Evolutionary conservation across 169 alveolate genomes (phyloP), one percentile per base, ranked within the genome.

Genomic region (Plasmodium gonderi): DNA sequence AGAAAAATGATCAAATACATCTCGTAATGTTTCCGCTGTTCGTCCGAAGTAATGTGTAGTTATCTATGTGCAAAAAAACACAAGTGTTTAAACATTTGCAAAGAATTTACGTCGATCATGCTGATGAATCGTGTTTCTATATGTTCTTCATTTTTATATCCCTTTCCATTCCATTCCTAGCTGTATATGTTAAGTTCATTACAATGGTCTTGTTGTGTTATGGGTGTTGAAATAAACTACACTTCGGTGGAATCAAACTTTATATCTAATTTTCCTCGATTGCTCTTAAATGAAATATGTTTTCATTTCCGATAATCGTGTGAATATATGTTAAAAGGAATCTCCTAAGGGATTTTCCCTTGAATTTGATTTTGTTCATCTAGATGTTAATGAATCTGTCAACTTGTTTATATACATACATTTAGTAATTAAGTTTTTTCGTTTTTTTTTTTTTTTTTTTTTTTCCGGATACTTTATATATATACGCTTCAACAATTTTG

Each of bases 1-100:
- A 68, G 17, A 23, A 81, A 81, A 51, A 79, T 12, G 51, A 79
- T 7, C 76, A 60, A 40, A 60, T 14, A 79, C 90, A 79, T 79
- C 31, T 79, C 45, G 40, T 54, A 40, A n/a, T 60, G 26, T 60
- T 60, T 20, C 9, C 26, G 38, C 72, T 36, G 17, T 8, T 60
- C 40, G 72, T 60, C 17, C 26, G 72, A 60, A 23, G 72, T 60
- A 60, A 60, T 23, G n/a, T 12, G 29, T 60, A 36, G 40, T 36
- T 20, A n/a, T 36, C 72, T 60, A 23, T n/a, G 8, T 60, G 72
- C n/a, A n/a, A n/a, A 17, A 60, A 3, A 36, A 36, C 72, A 60
- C 17, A 60, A 29, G 72, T 60, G 72, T 60, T 4, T 14, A 23
- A 20, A n/a, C 8, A 60, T n/a, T n/a, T 60, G 31, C 17, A 29